Base-by-base conservation (phyloP, 2,329 filamentous ascomycete genomes). In the Aspergillus bombycis region DNA sequence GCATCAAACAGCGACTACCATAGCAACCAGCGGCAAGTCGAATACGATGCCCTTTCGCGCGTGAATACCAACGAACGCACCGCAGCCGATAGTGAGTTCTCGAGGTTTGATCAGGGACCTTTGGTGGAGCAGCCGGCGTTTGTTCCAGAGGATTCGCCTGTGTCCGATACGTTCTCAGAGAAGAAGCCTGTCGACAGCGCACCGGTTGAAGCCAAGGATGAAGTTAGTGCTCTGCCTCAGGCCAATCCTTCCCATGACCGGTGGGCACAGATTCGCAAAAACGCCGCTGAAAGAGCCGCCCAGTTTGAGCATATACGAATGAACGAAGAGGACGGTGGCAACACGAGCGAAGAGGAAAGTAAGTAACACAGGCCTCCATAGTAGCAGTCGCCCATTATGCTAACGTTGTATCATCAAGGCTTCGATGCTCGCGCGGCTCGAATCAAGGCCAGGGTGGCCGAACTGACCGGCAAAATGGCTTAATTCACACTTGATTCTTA, bases 311-410 rank as follows among this genome's bases (percentile, higher is more conserved):
- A 93, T 69, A 88, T 91, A 71, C 84, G 84, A 45, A 84, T 83
- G 52, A 85, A 82, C 50, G 82, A 87, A 71, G 86, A 85, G 21
- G 92, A 94, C 66, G 93, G 95, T 72, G 88, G 86, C n/a, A 93
- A 96, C 70, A 95, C 92, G n/a, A 96, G 91, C 74, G 93, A 92
- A 61, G 94, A 98, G 85, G 94, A 97, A 84, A 95, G 91, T 93
- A 83, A 86, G 91, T 89, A 14, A 41, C 28, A 11, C 30, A 38
- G 23, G n/a, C 38, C 26, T 52, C 10, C 57, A 58, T 43, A 60
- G 60, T 52, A 19, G 34, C 53, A 12, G 48, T 19, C 21, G 16
- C 32, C 19, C 57, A 53, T 34, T 26, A 48, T 61, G 58, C 75
- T 79, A 70, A 80, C 65, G 32, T 58, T 58, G 61, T 41, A n/a